These are phyloP conservation scores for Cruciata laevipes DNA, from an alignment of 257 asterid genomes.

Conservation along the genomic window DNA sequence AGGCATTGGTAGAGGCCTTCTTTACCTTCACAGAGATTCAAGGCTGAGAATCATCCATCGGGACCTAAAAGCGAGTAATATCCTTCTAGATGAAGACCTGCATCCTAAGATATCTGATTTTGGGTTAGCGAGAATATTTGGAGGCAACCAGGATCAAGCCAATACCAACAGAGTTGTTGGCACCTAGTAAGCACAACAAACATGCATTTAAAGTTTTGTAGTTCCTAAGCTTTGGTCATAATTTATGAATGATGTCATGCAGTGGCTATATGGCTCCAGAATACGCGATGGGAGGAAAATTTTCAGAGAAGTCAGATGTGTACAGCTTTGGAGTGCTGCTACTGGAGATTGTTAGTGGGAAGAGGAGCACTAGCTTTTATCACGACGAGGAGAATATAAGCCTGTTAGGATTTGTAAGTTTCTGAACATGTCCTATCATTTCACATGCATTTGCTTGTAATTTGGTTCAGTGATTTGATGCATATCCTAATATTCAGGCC, in stretches of 20 bases:
- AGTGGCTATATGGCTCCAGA: constrained; percentile 4
- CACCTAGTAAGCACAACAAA: not conserved
- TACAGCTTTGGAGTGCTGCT: constrained; percentile 1
- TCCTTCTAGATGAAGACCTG: not conserved
- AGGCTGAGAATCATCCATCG: not conserved
- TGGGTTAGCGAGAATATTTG: not conserved
- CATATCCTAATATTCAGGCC: not conserved
- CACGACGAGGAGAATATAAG: not conserved
- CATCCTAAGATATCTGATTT: constrained; percentile 2
- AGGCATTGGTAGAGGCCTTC: not conserved
- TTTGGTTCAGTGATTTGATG: not conserved
- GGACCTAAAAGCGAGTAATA: constrained; percentile 1
- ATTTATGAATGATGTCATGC: not conserved
- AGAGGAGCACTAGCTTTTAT: constrained; percentile 2
- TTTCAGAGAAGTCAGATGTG: not conserved
- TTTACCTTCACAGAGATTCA: not conserved
- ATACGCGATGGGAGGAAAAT: constrained; percentile 3
- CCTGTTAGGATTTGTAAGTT: not conserved
- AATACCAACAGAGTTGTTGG: constrained; percentile 5
- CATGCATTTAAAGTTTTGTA: not conserved
- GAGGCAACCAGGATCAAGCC: not conserved
- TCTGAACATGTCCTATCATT: not conserved
- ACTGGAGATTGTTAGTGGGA: not conserved
- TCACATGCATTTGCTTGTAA: not conserved
- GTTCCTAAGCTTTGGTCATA: not conserved